Evolutionary conservation across 2,329 filamentous ascomycete species (phyloP).

Genomic region (Colletotrichum falcatum): DNA sequence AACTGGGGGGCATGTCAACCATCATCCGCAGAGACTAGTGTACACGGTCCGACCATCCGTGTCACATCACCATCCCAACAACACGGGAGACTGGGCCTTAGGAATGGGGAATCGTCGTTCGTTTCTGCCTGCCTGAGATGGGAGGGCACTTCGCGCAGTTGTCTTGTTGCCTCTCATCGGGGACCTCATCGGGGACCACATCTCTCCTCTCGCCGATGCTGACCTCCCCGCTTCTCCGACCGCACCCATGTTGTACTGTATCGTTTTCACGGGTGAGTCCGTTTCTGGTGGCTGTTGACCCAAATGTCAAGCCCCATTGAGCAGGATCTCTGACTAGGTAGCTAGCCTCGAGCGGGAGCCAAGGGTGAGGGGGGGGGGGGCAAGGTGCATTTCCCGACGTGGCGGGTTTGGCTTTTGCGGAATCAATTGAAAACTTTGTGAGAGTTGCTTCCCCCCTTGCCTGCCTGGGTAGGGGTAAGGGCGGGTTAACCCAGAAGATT

Average conservation of each 20-base stretch:
- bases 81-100: not conserved
- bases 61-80: not conserved
- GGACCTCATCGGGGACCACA: not conserved
- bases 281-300: not conserved
- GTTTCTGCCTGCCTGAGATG: not conserved
- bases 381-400: slow-evolving; percentile 11
- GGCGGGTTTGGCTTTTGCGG: slow-evolving; percentile 19
- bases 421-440: not conserved
- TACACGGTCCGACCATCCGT: not conserved
- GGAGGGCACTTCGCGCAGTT: not conserved
- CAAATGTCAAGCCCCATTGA: not conserved
- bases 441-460: not conserved
- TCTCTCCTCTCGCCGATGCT: slow-evolving; percentile 1
- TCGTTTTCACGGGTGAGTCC: not conserved
- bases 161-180: slow-evolving; percentile 4
- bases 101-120: not conserved
- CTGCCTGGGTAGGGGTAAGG: not conserved
- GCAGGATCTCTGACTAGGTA: slow-evolving; percentile 11
- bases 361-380: not conserved
- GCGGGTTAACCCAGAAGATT: not conserved
- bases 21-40: not conserved
- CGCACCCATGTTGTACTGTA: not conserved
- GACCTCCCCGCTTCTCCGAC: not conserved
- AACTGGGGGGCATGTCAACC: not conserved
- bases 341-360: not conserved